Conservation (phyloP, 1,284 basidiomycete genomes). For the Calocybe gambosa region DNA sequence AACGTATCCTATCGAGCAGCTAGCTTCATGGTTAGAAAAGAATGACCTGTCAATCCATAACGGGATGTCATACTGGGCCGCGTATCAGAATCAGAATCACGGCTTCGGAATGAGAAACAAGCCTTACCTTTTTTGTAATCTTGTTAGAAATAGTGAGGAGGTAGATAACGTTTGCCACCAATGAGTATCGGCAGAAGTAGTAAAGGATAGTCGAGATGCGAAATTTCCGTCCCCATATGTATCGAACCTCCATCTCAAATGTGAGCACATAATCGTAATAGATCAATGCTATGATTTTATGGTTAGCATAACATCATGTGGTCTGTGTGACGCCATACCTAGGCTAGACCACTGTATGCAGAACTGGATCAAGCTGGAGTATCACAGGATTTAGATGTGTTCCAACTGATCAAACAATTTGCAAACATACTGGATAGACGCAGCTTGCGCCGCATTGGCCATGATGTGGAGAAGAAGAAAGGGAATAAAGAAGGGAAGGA, state of each 20-base stretch:
- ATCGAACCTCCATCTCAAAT: slow-evolving; percentile 18
- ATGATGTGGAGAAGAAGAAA: background rate
- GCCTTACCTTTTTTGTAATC: slow-evolving; percentile 14
- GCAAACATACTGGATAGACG: slow-evolving; percentile 2
- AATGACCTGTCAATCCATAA: background rate
- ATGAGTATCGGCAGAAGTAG: slow-evolving; percentile 20
- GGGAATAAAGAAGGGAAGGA: background rate
- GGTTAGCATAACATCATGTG: background rate
- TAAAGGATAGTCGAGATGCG: slow-evolving; percentile 19
- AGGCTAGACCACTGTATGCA: slow-evolving; percentile 16
- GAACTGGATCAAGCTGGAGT: slow-evolving; percentile 13
- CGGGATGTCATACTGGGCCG: background rate
- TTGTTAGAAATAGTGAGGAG: slow-evolving; percentile 18
- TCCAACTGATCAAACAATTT: background rate
- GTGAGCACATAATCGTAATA: slow-evolving; percentile 21
- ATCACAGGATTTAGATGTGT: background rate
- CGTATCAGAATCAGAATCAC: background rate
- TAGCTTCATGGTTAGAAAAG: background rate
- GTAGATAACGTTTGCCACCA: slow-evolving; percentile 22
- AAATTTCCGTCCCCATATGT: slow-evolving; percentile 20
- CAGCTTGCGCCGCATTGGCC: background rate
- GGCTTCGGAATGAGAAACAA: background rate
- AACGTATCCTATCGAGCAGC: slow-evolving; percentile 16
- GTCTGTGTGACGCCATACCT: background rate
- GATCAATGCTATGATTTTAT: slow-evolving; percentile 12